Evolutionary conservation across 306 rosid genomes (phyloP), one percentile per base, ranked within the genome.

Genomic region (Acacia confusa): DNA sequence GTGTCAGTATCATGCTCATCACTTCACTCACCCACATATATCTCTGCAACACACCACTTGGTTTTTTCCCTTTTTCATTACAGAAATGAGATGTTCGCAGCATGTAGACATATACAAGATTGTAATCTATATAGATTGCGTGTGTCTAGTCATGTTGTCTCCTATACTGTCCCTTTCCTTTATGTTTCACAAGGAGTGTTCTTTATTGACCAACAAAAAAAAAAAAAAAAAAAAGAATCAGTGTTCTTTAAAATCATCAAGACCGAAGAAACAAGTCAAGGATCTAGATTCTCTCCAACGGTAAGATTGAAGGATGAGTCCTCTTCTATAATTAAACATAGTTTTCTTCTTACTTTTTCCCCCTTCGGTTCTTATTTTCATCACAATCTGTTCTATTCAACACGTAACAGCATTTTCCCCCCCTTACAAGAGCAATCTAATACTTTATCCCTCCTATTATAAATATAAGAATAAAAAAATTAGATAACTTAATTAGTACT

Each of bases 1-100:
- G 30, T 60, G 74, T 78, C 74, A 77, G 79, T 50, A 64, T 70
- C 45, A 77, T 47, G 45, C 19, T 50, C 30, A 77, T 87, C 79
- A 88, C 75, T 82, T 80, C 75, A 4, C 8, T 25, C 66, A 60
- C 30, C 40, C 1, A 6, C 47, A 43, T 40, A 85, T 80, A 81
- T 82, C 87, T 83, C 19, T 32, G 72, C 88, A 36, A 36, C 7
- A 90, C 94, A 82, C 83, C 83, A 77, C 81, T 71, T 30, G 0
- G 2, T 28, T 50, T 28, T 28, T 14, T 43, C 73, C 76, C 17
- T 4, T 60, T 61, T 25, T 48, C 24, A 50, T 7, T 12, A 25
- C 9, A 41, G 8, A n/a, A 60, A 24, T n/a, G 34, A 41, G 60
- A 40, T 41, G 2, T 9, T 63, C 40, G 79, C 9, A 16, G 11